phyloP scores from a whole-genome alignment of 805 yeast genomes.

The Spathaspora arborariae region DNA sequence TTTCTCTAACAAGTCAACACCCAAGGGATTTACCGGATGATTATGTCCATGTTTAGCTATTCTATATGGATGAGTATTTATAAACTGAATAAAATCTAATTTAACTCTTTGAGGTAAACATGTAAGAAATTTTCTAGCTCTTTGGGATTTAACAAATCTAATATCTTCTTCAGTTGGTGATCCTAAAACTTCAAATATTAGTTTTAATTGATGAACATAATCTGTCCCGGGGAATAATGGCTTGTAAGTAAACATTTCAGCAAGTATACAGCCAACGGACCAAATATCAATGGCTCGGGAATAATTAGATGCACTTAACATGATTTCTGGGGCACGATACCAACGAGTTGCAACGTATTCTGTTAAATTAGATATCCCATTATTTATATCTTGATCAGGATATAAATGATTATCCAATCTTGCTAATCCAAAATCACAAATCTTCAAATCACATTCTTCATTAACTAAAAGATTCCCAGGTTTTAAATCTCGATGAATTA shows the following conservation, averaged over 20 bases:
- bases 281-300: conserved; percentile 94
- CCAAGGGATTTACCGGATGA: conserved; percentile 20
- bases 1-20: conserved; percentile 42
- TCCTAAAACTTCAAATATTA: conserved; percentile 77
- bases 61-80: conserved; percentile 20
- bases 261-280: conserved; percentile 95
- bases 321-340: conserved; percentile 97
- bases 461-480: conserved; percentile 85
- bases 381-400: conserved; percentile 54
- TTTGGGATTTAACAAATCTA: conserved; percentile 16
- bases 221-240: conserved; percentile 94
- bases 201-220: conserved; percentile 83
- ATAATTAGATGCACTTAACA: conserved; percentile 92
- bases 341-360: conserved; percentile 97
- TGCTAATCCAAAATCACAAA: conserved; percentile 94
- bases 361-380: conserved; percentile 54
- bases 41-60: conserved; percentile 11
- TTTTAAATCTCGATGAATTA: conserved; percentile 87
- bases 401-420: conserved; percentile 57
- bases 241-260: conserved; percentile 80
- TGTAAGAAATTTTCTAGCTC: conserved; percentile 24
- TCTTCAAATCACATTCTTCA: conserved; percentile 88
- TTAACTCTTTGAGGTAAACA: conserved; percentile 19
- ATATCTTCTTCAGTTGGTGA: conserved; percentile 45
- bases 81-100: conserved; percentile 14